phyloP scores from a whole-genome alignment of 2,329 filamentous ascomycete species.

The Sporothrix pallida region DNA sequence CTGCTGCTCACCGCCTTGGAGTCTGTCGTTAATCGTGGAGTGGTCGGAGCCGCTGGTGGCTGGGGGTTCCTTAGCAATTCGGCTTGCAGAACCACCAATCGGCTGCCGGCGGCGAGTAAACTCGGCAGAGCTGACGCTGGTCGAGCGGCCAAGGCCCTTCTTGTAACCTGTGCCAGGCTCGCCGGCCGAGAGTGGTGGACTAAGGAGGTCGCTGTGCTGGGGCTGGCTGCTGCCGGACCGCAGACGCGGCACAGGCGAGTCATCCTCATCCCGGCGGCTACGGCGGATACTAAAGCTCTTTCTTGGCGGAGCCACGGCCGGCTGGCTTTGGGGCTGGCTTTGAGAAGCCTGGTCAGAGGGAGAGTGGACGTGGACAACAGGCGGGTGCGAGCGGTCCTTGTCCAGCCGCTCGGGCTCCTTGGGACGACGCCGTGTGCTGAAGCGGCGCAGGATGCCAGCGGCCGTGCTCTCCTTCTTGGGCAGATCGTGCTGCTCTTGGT shows the following conservation, averaged over 20 bases:
- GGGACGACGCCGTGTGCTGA: constrained; percentile 80
- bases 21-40: constrained; percentile 63
- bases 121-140: constrained; percentile 89
- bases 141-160: constrained; percentile 79
- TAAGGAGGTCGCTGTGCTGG: constrained; percentile 78
- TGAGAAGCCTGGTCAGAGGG: constrained; percentile 60
- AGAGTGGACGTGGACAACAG: constrained; percentile 77
- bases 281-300: constrained; percentile 88
- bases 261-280: constrained; percentile 60
- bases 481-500: constrained; percentile 64
- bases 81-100: constrained; percentile 47
- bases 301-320: constrained; percentile 62
- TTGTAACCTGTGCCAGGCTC: constrained; percentile 62
- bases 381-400: constrained; percentile 71
- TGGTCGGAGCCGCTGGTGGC: constrained; percentile 81
- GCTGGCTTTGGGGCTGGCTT: background rate
- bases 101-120: constrained; percentile 65
- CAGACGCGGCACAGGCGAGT: constrained; percentile 52
- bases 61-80: constrained; percentile 67
- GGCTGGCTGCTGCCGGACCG: constrained; percentile 68
- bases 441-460: constrained; percentile 80
- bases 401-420: constrained; percentile 69
- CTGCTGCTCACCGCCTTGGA: constrained; percentile 58
- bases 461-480: constrained; percentile 86
- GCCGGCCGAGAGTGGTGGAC: constrained; percentile 70